Evolutionary conservation across 1,284 basidiomycete genomes (phyloP), one percentile per base, ranked within the genome.

Genomic region (Moesziomyces parantarcticus): DNA sequence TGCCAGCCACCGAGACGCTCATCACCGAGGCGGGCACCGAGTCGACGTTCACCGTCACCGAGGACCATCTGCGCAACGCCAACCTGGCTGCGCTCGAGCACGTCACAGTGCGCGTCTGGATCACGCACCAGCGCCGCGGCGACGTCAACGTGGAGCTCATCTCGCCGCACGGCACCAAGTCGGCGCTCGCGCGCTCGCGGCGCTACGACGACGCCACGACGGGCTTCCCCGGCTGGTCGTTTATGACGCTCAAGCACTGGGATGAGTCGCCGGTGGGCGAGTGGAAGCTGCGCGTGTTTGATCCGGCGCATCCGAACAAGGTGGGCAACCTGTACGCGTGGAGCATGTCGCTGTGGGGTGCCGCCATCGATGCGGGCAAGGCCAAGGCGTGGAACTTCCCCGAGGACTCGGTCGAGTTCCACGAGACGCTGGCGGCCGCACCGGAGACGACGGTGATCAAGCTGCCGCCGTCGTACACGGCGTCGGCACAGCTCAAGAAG

Each of bases 191-290:
- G 22, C 88, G 89, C 13, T 87, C 87, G 51, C 88, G 97, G 59
- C 84, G 87, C 34, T 88, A 87, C 41, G 97, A 99, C 82, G 84
- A 85, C 47, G 91, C 89, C 14, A 84, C 80, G 5, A 88, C 87
- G 11, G 97, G 97, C 6, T 97, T 89, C 84, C 89, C 90, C 25
- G 95, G 94, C 0, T 99, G 97, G 97, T 91, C 89, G 21, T 99
- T 99, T 84, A 99, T 98, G 95, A 90, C 90, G 23, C 89, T 99
- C 58, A 99, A 99, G 85, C 97, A 99, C 84, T 99, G 97, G 97
- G 94, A 92, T 49, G 97, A 99, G 85, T 88, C 92, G 79, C 92
- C 95, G 0, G 84, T 94, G n/a, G 97, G 97, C 16, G 88, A 90
- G 8, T 99, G 97, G 97, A 93, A 89, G 1, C 88, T 99, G 59